Evolutionary conservation across 345 rosid genomes (phyloP).

Genomic region (Turritis glabra): DNA sequence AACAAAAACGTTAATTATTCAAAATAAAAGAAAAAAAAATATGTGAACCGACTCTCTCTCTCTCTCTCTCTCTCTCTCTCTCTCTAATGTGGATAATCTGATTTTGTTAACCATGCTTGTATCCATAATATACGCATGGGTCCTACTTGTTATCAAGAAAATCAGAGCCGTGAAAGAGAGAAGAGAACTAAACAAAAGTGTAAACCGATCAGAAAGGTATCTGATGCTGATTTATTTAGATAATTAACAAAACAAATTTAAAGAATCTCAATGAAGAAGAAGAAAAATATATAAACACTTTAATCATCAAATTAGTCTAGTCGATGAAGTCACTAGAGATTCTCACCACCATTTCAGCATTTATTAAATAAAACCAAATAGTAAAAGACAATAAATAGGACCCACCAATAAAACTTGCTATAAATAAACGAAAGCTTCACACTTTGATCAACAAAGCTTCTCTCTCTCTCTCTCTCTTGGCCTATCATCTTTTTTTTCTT

Average conservation of each 20-base stretch:
- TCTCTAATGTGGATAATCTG: not conserved
- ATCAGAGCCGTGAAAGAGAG: conserved; percentile 40
- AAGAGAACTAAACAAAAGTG: conserved; percentile 18
- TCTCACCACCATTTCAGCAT: conserved; percentile 23
- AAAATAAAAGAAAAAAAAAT: not conserved
- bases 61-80: too few species aligned
- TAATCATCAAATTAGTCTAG: conserved; percentile 38
- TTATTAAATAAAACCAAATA: not conserved
- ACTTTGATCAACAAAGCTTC: conserved; percentile 26
- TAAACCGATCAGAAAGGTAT: conserved; percentile 41
- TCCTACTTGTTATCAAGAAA: conserved; percentile 25
- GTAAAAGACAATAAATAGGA: conserved; percentile 21
- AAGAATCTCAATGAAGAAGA: conserved; percentile 19
- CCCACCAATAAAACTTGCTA: conserved; percentile 40
- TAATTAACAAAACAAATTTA: not conserved
- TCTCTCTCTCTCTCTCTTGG: conserved; percentile 19
- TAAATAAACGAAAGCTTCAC: conserved; percentile 28
- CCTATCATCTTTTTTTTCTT: conserved; percentile 20
- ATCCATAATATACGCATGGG: conserved; percentile 26
- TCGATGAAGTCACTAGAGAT: conserved; percentile 38
- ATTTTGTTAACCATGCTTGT: not conserved
- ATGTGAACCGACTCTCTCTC: not conserved
- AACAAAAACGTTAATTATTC: too few species aligned
- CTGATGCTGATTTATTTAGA: conserved; percentile 31
- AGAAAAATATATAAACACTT: conserved; percentile 11